Conservation (phyloP, 2,329 filamentous ascomycete genomes). For the Dothistroma septosporum region DNA sequence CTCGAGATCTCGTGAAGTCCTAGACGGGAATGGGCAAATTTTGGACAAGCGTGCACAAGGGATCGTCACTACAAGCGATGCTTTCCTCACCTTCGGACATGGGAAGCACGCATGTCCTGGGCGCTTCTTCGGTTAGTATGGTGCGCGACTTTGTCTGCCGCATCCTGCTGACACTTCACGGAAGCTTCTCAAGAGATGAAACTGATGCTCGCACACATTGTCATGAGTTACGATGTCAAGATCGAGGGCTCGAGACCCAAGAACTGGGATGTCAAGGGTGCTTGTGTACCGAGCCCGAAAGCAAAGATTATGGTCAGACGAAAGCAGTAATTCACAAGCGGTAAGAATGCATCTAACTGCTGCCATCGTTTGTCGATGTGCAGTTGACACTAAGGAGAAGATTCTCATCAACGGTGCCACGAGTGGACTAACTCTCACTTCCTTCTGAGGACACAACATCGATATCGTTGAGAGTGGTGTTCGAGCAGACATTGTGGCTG, state of each 20-base stretch:
- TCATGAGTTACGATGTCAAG: slow-evolving; percentile 41
- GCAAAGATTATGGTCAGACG: slow-evolving; percentile 14
- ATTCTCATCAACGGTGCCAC: slow-evolving; percentile 31
- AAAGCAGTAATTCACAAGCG: background rate
- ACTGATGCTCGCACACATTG: slow-evolving; percentile 40
- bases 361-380: slow-evolving; percentile 21
- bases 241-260: slow-evolving; percentile 13
- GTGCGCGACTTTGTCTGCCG: slow-evolving; percentile 37
- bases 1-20: slow-evolving; percentile 12
- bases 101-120: slow-evolving; percentile 32
- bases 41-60: slow-evolving; percentile 13
- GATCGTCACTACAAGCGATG: slow-evolving; percentile 21
- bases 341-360: slow-evolving; percentile 6
- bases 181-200: slow-evolving; percentile 45
- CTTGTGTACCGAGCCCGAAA: slow-evolving; percentile 7
- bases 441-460: slow-evolving; percentile 27
- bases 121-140: slow-evolving; percentile 39
- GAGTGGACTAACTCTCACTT: slow-evolving; percentile 28
- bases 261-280: slow-evolving; percentile 17
- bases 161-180: slow-evolving; percentile 25
- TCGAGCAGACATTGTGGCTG: slow-evolving; percentile 44
- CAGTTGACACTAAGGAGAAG: slow-evolving; percentile 32
- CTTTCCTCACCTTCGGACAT: slow-evolving; percentile 26
- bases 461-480: slow-evolving; percentile 43
- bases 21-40: slow-evolving; percentile 3